Evolutionary conservation across 1,284 basidiomycete genomes (phyloP).

Genomic region (Ganoderma multipileum): DNA sequence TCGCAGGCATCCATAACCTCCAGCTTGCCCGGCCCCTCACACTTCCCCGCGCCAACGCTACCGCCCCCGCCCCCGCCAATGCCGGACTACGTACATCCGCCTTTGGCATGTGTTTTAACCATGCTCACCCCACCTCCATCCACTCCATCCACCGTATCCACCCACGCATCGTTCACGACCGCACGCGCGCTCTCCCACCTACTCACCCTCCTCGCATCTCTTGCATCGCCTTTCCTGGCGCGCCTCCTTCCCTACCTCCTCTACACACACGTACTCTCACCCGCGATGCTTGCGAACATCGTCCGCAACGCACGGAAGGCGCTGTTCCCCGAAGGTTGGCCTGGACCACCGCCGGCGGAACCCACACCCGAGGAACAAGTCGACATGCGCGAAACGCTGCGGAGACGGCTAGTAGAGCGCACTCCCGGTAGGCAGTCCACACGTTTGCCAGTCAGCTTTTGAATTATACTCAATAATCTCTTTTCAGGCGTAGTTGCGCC

Average conservation of each 20-base stretch:
- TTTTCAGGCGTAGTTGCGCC: conserved; percentile 44
- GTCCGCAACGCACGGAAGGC: conserved; percentile 62
- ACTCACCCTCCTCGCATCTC: conserved; percentile 37
- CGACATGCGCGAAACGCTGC: conserved; percentile 58
- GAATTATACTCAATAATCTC: conserved; percentile 3
- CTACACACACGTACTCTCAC: conserved; percentile 59
- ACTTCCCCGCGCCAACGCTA: conserved; percentile 15
- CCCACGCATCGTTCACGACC: conserved; percentile 29
- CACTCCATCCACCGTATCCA: conserved; percentile 11
- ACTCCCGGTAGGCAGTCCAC: conserved; percentile 50
- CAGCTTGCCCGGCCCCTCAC: conserved; percentile 21
- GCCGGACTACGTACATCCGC: conserved; percentile 35
- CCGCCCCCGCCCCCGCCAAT: conserved; percentile 19
- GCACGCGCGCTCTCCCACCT: conserved; percentile 39
- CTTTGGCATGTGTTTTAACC: conserved; percentile 32
- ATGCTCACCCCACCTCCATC: conserved; percentile 29
- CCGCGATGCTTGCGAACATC: conserved; percentile 53
- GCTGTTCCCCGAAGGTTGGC: conserved; percentile 85
- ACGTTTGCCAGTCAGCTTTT: neutral
- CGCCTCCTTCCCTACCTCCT: conserved; percentile 72
- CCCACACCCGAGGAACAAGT: conserved; percentile 76
- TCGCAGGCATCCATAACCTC: conserved; percentile 18
- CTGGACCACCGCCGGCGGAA: conserved; percentile 67
- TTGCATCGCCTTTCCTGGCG: conserved; percentile 42
- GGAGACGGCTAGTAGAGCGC: conserved; percentile 52